phyloP scores from a whole-genome alignment of 2,329 filamentous ascomycete genomes.

The Verticillium isaacii region DNA sequence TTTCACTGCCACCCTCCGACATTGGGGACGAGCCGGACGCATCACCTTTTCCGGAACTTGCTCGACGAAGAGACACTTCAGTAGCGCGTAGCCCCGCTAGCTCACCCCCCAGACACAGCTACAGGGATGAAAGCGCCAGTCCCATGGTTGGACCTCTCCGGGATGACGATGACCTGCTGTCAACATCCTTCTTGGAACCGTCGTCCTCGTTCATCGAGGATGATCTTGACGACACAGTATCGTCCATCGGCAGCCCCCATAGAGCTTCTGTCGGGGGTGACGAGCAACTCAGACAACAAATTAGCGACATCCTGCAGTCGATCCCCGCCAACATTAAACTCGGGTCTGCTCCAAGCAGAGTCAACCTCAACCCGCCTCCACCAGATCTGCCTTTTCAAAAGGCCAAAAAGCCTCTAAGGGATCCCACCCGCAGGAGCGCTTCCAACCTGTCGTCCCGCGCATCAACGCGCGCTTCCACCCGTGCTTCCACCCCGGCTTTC shows the following conservation, averaged over 20 bases:
- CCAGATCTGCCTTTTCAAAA: slow-evolving; percentile 50
- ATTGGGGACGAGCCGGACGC: not conserved
- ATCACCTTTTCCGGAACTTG: not conserved
- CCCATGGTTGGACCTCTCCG: slow-evolving; percentile 38
- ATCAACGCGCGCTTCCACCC: slow-evolving; percentile 27
- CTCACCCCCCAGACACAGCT: slow-evolving; percentile 33
- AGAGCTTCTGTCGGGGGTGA: slow-evolving; percentile 40
- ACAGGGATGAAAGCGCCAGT: slow-evolving; percentile 23
- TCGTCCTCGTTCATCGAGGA: slow-evolving; percentile 40
- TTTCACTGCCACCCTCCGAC: not conserved
- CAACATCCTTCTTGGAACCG: slow-evolving; percentile 16
- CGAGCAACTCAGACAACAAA: slow-evolving; percentile 73
- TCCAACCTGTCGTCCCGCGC: slow-evolving; percentile 42
- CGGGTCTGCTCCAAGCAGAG: slow-evolving; percentile 41
- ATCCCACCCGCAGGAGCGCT: slow-evolving; percentile 39
- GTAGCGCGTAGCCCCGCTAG: slow-evolving; percentile 31
- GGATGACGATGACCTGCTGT: slow-evolving; percentile 31
- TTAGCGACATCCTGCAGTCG: slow-evolving; percentile 70
- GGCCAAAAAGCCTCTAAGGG: slow-evolving; percentile 36
- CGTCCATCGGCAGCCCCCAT: slow-evolving; percentile 25
- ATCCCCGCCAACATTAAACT: slow-evolving; percentile 79
- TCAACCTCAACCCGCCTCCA: slow-evolving; percentile 55
- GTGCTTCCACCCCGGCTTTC: slow-evolving; percentile 62
- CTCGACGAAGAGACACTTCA: slow-evolving; percentile 1
- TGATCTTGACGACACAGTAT: slow-evolving; percentile 37